Conservation (phyloP, 2,329 filamentous ascomycete genomes). For the Thelonectria blattea region DNA sequence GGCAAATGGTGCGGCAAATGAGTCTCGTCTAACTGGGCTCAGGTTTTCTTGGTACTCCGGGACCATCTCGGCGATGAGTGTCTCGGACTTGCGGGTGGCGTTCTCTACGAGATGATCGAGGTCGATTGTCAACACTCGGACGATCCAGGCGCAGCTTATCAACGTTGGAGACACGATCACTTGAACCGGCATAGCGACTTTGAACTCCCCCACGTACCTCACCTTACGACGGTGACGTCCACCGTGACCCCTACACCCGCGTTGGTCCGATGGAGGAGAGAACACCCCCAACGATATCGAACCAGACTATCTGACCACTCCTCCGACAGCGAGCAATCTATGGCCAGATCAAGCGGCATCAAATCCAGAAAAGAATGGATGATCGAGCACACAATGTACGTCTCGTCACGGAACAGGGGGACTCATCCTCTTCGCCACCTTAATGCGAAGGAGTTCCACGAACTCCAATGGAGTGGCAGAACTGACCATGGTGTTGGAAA, state of each 20-base stretch:
- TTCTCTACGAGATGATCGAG: slow-evolving; percentile 55
- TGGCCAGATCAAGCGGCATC: slow-evolving; percentile 35
- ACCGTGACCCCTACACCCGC: slow-evolving; percentile 48
- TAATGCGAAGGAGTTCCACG: slow-evolving; percentile 48
- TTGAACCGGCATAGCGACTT: slow-evolving; percentile 52
- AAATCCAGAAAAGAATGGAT: slow-evolving; percentile 50
- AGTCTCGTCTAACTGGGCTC: neutral
- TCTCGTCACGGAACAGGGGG: slow-evolving; percentile 46
- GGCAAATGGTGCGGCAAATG: neutral
- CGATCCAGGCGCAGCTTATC: slow-evolving; percentile 53
- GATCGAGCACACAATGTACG: slow-evolving; percentile 51
- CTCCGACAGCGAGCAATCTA: slow-evolving; percentile 20
- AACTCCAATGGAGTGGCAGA: slow-evolving; percentile 48
- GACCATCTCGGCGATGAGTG: slow-evolving; percentile 54
- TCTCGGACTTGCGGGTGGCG: slow-evolving; percentile 50
- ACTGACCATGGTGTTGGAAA: slow-evolving; percentile 36
- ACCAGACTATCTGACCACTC: slow-evolving; percentile 50
- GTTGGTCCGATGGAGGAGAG: slow-evolving; percentile 46
- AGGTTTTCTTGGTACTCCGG: slow-evolving; percentile 51
- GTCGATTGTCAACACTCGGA: slow-evolving; percentile 52
- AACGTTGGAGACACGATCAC: slow-evolving; percentile 54
- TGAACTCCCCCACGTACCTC: slow-evolving; percentile 54
- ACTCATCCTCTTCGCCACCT: slow-evolving; percentile 47
- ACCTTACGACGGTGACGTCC: slow-evolving; percentile 53
- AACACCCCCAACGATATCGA: slow-evolving; percentile 46